Evolutionary conservation across 1,284 basidiomycete species (phyloP).

Genomic region (Hemileia vastatrix): DNA sequence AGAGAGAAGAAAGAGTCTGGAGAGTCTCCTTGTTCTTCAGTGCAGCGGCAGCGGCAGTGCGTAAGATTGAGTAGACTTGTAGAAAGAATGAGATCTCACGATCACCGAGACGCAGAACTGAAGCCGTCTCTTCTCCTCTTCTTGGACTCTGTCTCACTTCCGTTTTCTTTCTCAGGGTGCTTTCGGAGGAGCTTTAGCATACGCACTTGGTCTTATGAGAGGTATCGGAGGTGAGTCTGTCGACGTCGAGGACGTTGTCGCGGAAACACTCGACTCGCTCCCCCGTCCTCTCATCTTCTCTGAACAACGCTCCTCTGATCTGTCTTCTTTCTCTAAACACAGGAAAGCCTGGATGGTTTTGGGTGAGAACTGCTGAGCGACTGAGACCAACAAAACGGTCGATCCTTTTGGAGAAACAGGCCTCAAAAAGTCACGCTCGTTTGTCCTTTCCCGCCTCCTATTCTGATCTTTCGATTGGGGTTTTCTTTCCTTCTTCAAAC

Average conservation of each 20-base stretch:
- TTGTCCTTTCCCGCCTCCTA: no score
- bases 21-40: constrained; percentile 57
- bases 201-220: constrained; percentile 54
- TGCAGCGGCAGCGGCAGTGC: constrained; percentile 51
- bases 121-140: not conserved
- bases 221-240: constrained; percentile 51
- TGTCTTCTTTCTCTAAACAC: not conserved
- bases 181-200: constrained; percentile 49
- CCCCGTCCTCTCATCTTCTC: no score
- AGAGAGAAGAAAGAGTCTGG: constrained; percentile 53
- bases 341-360: constrained; percentile 53
- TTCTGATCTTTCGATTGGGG: constrained; percentile 1
- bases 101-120: not conserved
- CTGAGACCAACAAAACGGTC: not conserved
- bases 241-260: constrained; percentile 11
- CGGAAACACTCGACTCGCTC: not conserved
- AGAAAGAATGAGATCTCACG: constrained; percentile 16
- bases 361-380: no score
- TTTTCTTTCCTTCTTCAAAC: constrained; percentile 27
- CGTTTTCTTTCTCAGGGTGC: constrained; percentile 27
- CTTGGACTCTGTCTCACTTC: not conserved
- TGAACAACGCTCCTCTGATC: not conserved
- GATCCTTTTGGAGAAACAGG: no score
- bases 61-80: constrained; percentile 22
- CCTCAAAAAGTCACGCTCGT: no score